Base-by-base conservation (phyloP, 1,284 basidiomycete genomes). In the Amylostereum areolatum region DNA sequence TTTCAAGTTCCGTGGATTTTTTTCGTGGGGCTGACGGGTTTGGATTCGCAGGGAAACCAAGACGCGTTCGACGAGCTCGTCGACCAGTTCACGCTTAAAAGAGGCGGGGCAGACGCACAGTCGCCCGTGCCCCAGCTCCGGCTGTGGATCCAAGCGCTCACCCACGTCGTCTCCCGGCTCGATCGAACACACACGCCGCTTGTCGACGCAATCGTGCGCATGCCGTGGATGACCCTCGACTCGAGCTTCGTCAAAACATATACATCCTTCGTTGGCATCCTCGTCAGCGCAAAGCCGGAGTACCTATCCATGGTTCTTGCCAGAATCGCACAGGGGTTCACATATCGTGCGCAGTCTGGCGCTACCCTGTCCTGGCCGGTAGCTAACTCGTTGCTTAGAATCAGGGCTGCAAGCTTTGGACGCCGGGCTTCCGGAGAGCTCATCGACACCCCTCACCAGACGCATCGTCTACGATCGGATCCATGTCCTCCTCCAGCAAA, bases 151-250 rank as follows among this genome's bases (percentile, higher is more conserved):
- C 69, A 78, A 27, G 84, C 88, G 0, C 75, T 91, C 29, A 84
- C 85, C 0, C 86, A 91, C 62, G 86, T 88, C 43, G 85, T 91
- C 57, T 85, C 89, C 54, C 77, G 90, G 56, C 67, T 97, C 48
- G 84, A 94, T 67, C 78, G 85, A 36, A 74, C 80, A 3, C 95
- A 99, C 62, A 71, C 82, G n/a, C 66, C 82, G 0, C 81, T 99
- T 24, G 86, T 98, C 32, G 84, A 95, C 52, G 92, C 92, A 30
- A 85, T 99, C 52, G 75, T 97, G 50, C 79, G 78, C 51, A 76
- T 97, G 58, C 92, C 94, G 5, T 99, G 97, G 97, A 87, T 89
- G 5, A 88, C 85, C 5, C 81, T 92, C 69, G 91, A 95, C 57
- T 80, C 79, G 41, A 70, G 75, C 24, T 91, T 95, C 58, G 92